Evolutionary conservation across 495 filamentous ascomycete genomes (phyloP).

Genomic region (Achaetomiella virescens): DNA sequence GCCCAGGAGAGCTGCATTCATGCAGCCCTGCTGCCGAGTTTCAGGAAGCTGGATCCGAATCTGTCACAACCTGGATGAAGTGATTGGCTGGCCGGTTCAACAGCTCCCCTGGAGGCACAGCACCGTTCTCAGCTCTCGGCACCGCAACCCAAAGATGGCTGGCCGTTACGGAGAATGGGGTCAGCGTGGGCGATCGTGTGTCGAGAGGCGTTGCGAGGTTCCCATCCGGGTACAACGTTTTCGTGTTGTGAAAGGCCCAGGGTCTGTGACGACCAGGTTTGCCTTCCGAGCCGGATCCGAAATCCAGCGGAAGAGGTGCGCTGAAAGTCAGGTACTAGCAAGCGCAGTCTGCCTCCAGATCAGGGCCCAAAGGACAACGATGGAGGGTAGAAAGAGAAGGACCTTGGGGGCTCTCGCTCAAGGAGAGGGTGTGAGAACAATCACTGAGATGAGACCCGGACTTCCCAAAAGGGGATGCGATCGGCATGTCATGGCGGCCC

Average conservation of each 20-base stretch:
- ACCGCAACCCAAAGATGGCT: background rate
- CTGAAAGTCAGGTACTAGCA: too few species aligned
- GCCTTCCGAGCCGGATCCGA: too few species aligned
- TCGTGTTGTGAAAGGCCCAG: too few species aligned
- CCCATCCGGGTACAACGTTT: background rate
- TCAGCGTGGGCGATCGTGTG: background rate
- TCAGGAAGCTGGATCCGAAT: conserved; percentile 12
- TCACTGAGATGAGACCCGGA: conserved; percentile 14
- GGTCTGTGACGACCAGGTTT: too few species aligned
- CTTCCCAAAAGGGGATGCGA: conserved; percentile 23
- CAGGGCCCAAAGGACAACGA: too few species aligned
- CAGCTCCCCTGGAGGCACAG: background rate
- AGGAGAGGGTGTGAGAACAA: background rate
- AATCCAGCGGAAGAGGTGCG: too few species aligned
- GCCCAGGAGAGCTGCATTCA: background rate
- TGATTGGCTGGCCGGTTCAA: conserved; percentile 3
- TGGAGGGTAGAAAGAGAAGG: too few species aligned
- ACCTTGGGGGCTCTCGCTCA: background rate
- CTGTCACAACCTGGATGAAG: conserved; percentile 1
- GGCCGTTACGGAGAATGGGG: background rate
- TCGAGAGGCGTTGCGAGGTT: background rate
- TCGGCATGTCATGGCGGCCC: background rate
- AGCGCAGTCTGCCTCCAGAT: too few species aligned
- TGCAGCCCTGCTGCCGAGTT: conserved; percentile 6
- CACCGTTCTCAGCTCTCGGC: background rate